A percentile compares a stretch with the other conserved stretches of the same genome.
Conservation (phyloP, 306 rosid genomes). For the Ziziphus jujuba region DNA sequence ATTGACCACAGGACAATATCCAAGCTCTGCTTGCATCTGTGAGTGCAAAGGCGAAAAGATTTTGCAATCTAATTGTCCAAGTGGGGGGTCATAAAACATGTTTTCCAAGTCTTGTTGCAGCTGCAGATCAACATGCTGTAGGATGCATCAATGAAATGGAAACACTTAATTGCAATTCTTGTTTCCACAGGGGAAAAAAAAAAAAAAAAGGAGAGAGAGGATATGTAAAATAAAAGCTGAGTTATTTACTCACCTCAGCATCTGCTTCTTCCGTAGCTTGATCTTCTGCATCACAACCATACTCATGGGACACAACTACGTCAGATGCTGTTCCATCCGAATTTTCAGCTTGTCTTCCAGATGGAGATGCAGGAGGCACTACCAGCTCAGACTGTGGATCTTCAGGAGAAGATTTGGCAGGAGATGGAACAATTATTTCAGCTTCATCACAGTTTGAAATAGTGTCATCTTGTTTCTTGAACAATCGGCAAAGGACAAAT, state of each 20-base stretch:
- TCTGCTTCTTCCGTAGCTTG: conserved; percentile 18
- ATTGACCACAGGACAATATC: conserved; percentile 28
- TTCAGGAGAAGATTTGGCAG: conserved; percentile 49
- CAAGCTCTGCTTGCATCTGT: conserved; percentile 45
- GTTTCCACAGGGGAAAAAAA: neutral
- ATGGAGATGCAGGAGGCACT: conserved; percentile 42
- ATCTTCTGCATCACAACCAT: conserved; percentile 29
- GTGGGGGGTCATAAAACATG: conserved; percentile 30
- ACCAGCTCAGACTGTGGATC: conserved; percentile 48
- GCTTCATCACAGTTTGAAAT: conserved; percentile 51
- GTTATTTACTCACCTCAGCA: conserved; percentile 40
- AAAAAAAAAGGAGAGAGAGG: neutral
- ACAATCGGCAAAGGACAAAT: conserved; percentile 84
- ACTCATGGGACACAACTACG: conserved; percentile 32
- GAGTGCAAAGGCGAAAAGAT: conserved; percentile 55
- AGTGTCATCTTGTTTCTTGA: conserved; percentile 75
- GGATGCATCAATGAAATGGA: conserved; percentile 17
- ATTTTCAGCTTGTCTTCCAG: conserved; percentile 36
- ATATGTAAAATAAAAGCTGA: conserved; percentile 15
- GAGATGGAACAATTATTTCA: conserved; percentile 50
- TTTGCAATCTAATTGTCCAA: conserved; percentile 38
- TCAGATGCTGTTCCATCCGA: conserved; percentile 52
- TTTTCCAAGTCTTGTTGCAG: conserved; percentile 26
- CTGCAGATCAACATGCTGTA: conserved; percentile 31
- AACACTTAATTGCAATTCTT: neutral